A percentile compares a stretch with the other conserved stretches of the same genome.
Conservation (phyloP, 2,329 filamentous ascomycete species). For the Endothia cerciana region DNA sequence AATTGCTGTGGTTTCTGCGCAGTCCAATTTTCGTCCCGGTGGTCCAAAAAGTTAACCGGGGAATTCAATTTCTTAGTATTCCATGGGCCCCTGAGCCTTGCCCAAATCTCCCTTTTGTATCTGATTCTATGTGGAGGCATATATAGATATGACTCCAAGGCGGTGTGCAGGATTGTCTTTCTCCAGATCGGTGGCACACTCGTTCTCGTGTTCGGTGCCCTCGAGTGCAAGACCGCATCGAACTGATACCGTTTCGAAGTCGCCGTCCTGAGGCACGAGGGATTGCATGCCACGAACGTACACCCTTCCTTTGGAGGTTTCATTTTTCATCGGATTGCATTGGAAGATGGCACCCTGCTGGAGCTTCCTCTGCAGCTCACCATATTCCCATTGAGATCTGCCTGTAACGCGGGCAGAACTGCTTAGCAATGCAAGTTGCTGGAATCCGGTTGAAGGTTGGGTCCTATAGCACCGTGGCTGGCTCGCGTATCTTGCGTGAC, state of each 20-base stretch:
- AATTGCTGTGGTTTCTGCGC: background rate
- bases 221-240: background rate
- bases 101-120: background rate
- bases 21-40: background rate
- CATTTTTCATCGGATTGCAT: conserved; percentile 2
- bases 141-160: background rate
- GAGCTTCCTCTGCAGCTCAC: background rate
- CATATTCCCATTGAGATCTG: background rate
- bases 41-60: background rate
- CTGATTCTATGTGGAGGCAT: background rate
- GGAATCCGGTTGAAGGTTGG: background rate
- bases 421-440: background rate
- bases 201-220: background rate
- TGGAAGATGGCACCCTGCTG: background rate
- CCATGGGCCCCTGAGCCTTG: background rate
- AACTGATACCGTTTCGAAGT: background rate
- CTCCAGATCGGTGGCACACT: conserved; percentile 1
- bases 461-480: background rate
- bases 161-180: background rate
- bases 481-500: background rate
- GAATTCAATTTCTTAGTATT: background rate
- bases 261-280: background rate
- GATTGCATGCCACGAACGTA: background rate
- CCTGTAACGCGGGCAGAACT: background rate
- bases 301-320: background rate